Conservation (phyloP, 2,329 filamentous ascomycete species). For the Microdochium paspali region DNA sequence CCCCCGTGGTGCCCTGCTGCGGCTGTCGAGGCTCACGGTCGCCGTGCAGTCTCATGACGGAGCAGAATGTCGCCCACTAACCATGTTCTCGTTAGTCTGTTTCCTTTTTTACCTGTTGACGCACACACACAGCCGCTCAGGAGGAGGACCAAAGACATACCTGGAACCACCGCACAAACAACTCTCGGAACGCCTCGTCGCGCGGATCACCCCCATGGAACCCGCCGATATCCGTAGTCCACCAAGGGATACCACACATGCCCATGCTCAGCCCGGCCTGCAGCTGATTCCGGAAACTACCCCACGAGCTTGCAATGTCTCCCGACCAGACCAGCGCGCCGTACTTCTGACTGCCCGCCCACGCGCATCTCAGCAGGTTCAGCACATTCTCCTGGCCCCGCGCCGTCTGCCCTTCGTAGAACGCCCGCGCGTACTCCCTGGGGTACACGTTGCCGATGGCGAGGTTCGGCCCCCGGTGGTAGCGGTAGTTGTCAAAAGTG, state of each 20-base stretch:
- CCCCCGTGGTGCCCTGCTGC: slow-evolving; percentile 22
- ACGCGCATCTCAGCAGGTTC: slow-evolving; percentile 40
- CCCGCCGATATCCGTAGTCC: slow-evolving; percentile 63
- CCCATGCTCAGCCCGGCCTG: slow-evolving; percentile 58
- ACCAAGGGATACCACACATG: slow-evolving; percentile 55
- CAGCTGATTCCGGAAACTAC: slow-evolving; percentile 47
- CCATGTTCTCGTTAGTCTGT: too few species aligned
- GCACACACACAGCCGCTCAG: too few species aligned
- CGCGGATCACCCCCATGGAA: slow-evolving; percentile 56
- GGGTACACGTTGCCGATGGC: slow-evolving; percentile 47
- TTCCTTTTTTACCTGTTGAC: too few species aligned
- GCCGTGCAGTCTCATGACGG: slow-evolving; percentile 59
- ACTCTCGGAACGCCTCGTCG: slow-evolving; percentile 46
- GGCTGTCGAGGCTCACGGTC: slow-evolving; percentile 47
- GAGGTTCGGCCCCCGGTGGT: slow-evolving; percentile 43
- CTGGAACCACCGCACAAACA: slow-evolving; percentile 56
- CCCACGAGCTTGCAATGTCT: slow-evolving; percentile 57
- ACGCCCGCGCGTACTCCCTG: slow-evolving; percentile 39
- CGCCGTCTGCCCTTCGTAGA: slow-evolving; percentile 41
- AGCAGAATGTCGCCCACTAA: slow-evolving; percentile 60
- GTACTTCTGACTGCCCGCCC: slow-evolving; percentile 48
- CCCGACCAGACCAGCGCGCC: slow-evolving; percentile 59
- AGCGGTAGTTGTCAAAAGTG: slow-evolving; percentile 59
- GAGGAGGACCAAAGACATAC: too few species aligned
- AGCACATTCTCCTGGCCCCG: slow-evolving; percentile 41